These are phyloP conservation scores for Leptographium flavum DNA, from an alignment of 2,329 filamentous ascomycete genomes.

Conservation along the genomic window DNA sequence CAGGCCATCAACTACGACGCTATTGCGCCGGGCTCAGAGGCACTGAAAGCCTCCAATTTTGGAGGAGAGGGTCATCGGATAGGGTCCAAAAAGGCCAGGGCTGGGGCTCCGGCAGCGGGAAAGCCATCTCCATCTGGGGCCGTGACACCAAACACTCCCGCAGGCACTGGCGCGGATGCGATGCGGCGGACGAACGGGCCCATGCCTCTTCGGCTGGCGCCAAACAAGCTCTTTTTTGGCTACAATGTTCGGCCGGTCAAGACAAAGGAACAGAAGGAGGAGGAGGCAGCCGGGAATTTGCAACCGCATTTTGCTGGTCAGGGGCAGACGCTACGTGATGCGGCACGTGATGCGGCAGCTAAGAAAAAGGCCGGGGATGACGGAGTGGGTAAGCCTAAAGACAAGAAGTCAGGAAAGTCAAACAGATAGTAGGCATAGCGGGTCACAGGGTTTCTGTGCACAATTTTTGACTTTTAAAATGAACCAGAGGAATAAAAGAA, in stretches of 20 bases:
- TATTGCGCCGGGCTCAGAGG: slow-evolving; percentile 65
- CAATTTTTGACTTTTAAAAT: neutral
- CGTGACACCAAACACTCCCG: slow-evolving; percentile 47
- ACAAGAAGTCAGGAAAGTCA: slow-evolving; percentile 33
- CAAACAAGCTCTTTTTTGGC: slow-evolving; percentile 91
- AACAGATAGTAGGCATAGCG: slow-evolving; percentile 1
- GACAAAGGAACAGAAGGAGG: slow-evolving; percentile 56
- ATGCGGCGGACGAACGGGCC: slow-evolving; percentile 56
- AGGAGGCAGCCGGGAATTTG: slow-evolving; percentile 49
- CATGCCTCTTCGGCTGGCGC: slow-evolving; percentile 68
- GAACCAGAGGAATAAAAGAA: neutral
- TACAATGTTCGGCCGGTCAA: slow-evolving; percentile 85
- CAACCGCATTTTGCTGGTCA: slow-evolving; percentile 71
- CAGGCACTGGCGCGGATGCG: slow-evolving; percentile 19
- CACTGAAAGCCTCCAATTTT: slow-evolving; percentile 64
- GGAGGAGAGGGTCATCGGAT: slow-evolving; percentile 66
- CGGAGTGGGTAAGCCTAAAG: slow-evolving; percentile 26
- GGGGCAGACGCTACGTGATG: slow-evolving; percentile 57
- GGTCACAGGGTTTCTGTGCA: neutral
- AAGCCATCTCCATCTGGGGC: neutral
- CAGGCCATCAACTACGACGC: slow-evolving; percentile 93
- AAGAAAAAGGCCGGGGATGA: slow-evolving; percentile 52
- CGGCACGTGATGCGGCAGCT: slow-evolving; percentile 30
- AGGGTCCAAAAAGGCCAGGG: slow-evolving; percentile 75
- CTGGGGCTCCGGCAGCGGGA: slow-evolving; percentile 24